Base-by-base conservation (phyloP, 2,329 filamentous ascomycete species). In the Capronia coronata region DNA sequence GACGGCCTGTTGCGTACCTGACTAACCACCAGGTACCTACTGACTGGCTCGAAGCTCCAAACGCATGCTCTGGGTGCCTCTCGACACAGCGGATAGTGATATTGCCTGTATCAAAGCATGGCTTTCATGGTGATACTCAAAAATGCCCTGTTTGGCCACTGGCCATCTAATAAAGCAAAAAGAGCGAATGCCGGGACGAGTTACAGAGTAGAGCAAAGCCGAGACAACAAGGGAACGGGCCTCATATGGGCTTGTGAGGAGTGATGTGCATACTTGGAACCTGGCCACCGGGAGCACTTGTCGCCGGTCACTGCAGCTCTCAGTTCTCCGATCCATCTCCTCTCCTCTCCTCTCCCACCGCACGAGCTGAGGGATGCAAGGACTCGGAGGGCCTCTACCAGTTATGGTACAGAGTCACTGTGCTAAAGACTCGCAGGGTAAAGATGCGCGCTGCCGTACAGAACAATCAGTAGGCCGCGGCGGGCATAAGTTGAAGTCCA, bases 1-100 rank as follows among this genome's bases (percentile, higher is more conserved):
- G 49, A 39, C 49, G 48, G 35, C 39, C 34, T 16, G 48, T 41
- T 45, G 37, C 50, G 54, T 56, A 52, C 54, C 54, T 56, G 54
- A 56, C 54, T 56, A 56, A 53, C n/a, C n/a, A n/a, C n/a, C n/a
- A 56, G 51, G 25, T 14, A n/a, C n/a, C n/a, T n/a, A n/a, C n/a
- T 48, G 37, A 43, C 46, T 49, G 48, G 44, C 48, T 48, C 35
- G 40, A 43, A 18, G 34, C 34, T n/a, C 34, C 35, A 21, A 23
- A 25, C 47, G 42, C 44, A 9, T 18, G 4, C 3, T 19, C 6
- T 13, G 6, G 2, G 13, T 19, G 14, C 7, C 14, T 37, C 14
- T 6, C 14, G 7, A 19, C 6, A 18, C 14, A 5, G 14, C 34
- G 14, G 13, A 8, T n/a, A 34, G n/a, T 14, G 5, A 34, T 13